Conservation (phyloP, 495 filamentous ascomycete species). For the Aspergillus affinis region DNA sequence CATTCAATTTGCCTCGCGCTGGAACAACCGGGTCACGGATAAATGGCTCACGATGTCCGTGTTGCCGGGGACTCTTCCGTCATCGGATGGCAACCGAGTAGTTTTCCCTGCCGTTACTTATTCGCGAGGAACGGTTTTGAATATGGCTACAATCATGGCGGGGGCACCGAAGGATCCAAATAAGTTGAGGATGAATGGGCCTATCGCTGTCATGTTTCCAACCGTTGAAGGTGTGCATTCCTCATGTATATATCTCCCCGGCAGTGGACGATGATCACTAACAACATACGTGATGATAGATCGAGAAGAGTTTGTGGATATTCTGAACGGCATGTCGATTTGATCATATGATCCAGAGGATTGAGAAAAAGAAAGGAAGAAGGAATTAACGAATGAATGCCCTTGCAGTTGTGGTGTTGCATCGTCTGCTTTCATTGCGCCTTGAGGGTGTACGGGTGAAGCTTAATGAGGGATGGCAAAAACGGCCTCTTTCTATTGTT, state of each 20-base stretch:
- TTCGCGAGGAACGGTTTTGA: conserved; percentile 31
- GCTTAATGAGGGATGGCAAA: no score
- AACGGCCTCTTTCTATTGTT: no score
- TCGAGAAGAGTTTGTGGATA: neutral
- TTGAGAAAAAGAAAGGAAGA: no score
- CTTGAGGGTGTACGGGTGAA: no score
- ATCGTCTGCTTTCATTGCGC: no score
- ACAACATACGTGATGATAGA: neutral
- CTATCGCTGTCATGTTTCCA: conserved; percentile 35
- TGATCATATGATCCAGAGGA: no score
- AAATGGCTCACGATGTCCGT: conserved; percentile 36
- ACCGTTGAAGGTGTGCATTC: conserved; percentile 25
- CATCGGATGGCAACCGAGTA: conserved; percentile 27
- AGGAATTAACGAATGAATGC: neutral
- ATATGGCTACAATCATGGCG: conserved; percentile 36
- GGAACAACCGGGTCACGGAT: conserved; percentile 33
- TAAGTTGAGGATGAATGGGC: conserved; percentile 22
- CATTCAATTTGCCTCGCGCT: conserved; percentile 33
- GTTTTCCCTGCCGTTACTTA: conserved; percentile 25
- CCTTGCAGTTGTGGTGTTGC: neutral
- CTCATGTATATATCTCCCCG: neutral
- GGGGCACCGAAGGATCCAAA: conserved; percentile 26
- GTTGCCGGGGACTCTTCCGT: conserved; percentile 2
- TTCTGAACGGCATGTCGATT: neutral
- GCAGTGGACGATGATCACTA: neutral